Percentiles rank a stretch among this genome's conserved stretches.
Conservation (phyloP, 768 basidiomycete genomes). For the Nidularia sp. region DNA sequence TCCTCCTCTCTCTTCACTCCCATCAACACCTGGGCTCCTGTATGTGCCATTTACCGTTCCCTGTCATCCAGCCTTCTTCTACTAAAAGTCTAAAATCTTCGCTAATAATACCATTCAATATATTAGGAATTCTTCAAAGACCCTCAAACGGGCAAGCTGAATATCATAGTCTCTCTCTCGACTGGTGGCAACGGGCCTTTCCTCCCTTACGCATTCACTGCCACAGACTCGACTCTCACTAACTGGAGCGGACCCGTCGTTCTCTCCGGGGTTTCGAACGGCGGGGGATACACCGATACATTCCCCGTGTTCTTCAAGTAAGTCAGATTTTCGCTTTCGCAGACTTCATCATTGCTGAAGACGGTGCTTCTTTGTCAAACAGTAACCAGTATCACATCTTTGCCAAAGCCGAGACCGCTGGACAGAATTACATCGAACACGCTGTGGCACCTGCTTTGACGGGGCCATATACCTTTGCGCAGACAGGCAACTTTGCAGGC, state of each 20-base stretch:
- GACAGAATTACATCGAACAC: constrained; percentile 25
- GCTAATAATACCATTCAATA: background rate
- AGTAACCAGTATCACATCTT: constrained; percentile 30
- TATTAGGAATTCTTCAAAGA: constrained; percentile 31
- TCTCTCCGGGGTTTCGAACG: constrained; percentile 29
- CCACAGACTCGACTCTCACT: constrained; percentile 22
- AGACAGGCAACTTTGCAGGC: constrained; percentile 27
- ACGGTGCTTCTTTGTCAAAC: background rate
- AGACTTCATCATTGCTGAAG: background rate
- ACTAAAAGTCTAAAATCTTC: background rate
- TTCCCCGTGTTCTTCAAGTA: constrained; percentile 30
- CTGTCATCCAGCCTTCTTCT: background rate
- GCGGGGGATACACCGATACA: constrained; percentile 28
- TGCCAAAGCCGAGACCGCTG: constrained; percentile 26
- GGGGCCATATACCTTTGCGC: constrained; percentile 27
- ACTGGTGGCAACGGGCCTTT: constrained; percentile 31
- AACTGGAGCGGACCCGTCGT: constrained; percentile 24
- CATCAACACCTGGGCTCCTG: constrained; percentile 29
- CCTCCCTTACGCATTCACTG: constrained; percentile 28
- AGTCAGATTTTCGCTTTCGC: background rate
- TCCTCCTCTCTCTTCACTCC: constrained; percentile 23
- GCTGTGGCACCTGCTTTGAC: constrained; percentile 25
- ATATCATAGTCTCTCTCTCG: constrained; percentile 28
- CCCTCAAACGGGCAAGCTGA: constrained; percentile 23
- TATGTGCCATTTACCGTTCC: constrained; percentile 2